Base-by-base conservation (phyloP, 2,329 filamentous ascomycete species). In the Trichoderma sp. region DNA sequence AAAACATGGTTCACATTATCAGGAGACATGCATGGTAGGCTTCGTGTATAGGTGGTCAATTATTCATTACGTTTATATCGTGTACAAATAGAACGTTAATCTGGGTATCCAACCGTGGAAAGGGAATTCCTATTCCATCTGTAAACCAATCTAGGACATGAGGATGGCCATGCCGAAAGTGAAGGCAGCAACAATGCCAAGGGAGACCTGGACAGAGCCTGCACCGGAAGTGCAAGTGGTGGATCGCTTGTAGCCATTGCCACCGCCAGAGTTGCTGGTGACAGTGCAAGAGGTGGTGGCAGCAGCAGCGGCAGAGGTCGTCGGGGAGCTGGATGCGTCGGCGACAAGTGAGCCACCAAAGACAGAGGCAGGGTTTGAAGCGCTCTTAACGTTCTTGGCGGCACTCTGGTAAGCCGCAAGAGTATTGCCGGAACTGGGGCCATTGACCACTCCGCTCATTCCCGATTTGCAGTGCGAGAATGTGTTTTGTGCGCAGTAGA, bases 391-490 rank as follows among this genome's bases (percentile, higher is more conserved):
- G 4, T 47, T 61, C 12, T 51, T 64, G 28, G 72, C 70, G 3
- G 64, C 64, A 9, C 32, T 70, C 30, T 62, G 26, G 64, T 75
- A 75, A 14, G 67, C 53, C 9, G 58, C 62, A 9, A 74, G 73
- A 7, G 74, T 76, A 12, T 69, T 34, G 18, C 32, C 57, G 18
- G 14, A 21, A 0, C 9, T n/a, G 18, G 57, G 57, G 1, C 28
- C 24, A 57, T 77, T 78, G 71, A 78, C 73, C 6, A 73, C 75
- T 21, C 74, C 76, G 11, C 75, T 63, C 77, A 78, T 77, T 28
- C 76, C 76, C 39, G 39, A 43, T 67, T 72, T 67, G 66, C 77
- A 78, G 57, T 78, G 74, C 7, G 58, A 47, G 14, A 72, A 70
- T 51, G 14, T 24, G 43, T 57, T 60, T 14, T 62, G 64, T 6